A percentile compares a stretch with the other conserved stretches of the same genome.
Evolutionary conservation across 2,329 filamentous ascomycete genomes (phyloP).

Genomic region (Ceratocystis huliohia): DNA sequence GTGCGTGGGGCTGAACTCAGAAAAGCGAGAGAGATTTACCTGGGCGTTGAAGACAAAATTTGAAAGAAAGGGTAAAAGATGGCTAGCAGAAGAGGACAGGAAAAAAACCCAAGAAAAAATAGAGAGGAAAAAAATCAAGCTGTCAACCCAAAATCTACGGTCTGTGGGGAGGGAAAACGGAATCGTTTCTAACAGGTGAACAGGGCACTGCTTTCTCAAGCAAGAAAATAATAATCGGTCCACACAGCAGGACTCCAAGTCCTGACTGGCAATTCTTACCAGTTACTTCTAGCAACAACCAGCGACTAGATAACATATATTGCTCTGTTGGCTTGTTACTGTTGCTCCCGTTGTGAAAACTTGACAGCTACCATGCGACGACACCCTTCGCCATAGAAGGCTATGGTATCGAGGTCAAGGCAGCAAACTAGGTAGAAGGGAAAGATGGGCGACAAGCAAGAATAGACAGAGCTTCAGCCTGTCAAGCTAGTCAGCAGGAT

Average conservation of each 20-base stretch:
- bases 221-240: neutral
- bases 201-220: slow-evolving; percentile 4
- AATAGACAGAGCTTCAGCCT: neutral
- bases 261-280: neutral
- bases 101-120: neutral
- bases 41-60: neutral
- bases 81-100: neutral
- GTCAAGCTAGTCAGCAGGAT: neutral
- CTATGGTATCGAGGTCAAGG: neutral
- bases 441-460: neutral
- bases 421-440: neutral
- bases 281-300: neutral
- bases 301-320: neutral
- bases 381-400: no score
- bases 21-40: neutral
- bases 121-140: slow-evolving; percentile 5
- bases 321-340: neutral
- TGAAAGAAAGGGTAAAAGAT: neutral
- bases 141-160: neutral
- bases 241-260: neutral
- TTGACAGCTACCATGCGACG: neutral
- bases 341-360: neutral
- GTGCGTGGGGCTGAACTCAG: neutral
- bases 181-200: slow-evolving; percentile 5
- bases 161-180: neutral